Base-by-base conservation (phyloP, 2,329 filamentous ascomycete genomes). In the Diplodia scrobiculata region DNA sequence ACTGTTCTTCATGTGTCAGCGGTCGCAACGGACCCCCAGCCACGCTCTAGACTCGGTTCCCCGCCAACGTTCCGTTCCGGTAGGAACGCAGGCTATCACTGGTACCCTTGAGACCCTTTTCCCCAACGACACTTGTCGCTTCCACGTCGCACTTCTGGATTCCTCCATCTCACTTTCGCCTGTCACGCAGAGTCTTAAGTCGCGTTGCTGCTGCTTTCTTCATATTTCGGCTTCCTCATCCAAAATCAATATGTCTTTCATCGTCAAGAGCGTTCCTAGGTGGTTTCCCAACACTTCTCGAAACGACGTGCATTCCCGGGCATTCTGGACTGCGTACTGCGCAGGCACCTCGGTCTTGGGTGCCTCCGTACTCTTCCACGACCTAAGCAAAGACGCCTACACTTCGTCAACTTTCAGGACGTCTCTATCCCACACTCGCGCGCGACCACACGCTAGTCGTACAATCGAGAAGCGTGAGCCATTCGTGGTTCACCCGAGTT, bases 1-100 rank as follows among this genome's bases (percentile, higher is more conserved):
- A 32, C 3, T 3, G 25, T 17, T 32, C n/a, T 50, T 62, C 29
- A 25, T 13, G 41, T 58, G 34, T 58, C 54, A 58, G 34, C 54
- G 34, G 54, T 29, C 53, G 53, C 53, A 41, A 11, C 29, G 9
- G 19, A 13, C 48, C n/a, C 55, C 41, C 55, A 34, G 25, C 55
- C 27, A 47, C 25, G 27, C 29, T 21, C 21, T 10, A 6, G 25
- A 6, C 29, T 62, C 58, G 58, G 58, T 62, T 62, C 58, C 58
- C 58, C 58, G 58, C 58, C 58, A 36, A 13, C 58, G 17, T 50
- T 62, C 58, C 58, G 58, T 50, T 34, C 58, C 45, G 55, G 55
- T 19, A 60, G 38, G 58, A 50, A 50, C 36, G 45, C 58, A 19
- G 41, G 50, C 45, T 50, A 62, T 60, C 38, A 47, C 34, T 36